Percentiles rank a stretch among this genome's conserved stretches.
Conservation (phyloP, 345 rosid genomes). For the Dimocarpus longan region DNA sequence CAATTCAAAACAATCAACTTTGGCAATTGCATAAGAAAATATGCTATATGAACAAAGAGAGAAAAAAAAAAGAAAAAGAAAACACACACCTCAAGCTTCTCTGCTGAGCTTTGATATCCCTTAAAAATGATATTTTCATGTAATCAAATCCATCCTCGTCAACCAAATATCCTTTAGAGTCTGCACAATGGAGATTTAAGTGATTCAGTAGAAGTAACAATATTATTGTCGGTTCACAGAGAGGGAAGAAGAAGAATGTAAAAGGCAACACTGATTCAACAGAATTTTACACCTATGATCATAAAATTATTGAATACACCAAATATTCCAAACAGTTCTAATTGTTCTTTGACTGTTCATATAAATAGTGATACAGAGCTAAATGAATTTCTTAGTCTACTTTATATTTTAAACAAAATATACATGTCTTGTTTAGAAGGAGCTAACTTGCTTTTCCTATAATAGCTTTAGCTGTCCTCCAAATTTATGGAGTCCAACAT, state of each 20-base stretch:
- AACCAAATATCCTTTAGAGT: constrained; percentile 93
- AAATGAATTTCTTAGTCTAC: not conserved
- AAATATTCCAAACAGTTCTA: constrained; percentile 6
- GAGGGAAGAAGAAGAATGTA: not conserved
- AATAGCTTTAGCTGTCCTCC: not conserved
- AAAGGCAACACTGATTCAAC: constrained; percentile 12
- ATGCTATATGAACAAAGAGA: not conserved
- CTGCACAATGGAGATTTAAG: constrained; percentile 46
- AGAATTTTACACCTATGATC: constrained; percentile 12
- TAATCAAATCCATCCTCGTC: constrained; percentile 98
- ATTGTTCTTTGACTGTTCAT: not conserved
- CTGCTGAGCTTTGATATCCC: constrained; percentile 95
- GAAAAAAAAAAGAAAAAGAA: not conserved
- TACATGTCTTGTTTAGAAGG: not conserved
- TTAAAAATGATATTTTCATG: constrained; percentile 90
- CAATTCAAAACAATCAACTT: constrained; percentile 6
- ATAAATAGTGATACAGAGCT: constrained; percentile 3
- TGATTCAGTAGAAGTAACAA: constrained; percentile 8
- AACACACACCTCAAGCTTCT: constrained; percentile 80
- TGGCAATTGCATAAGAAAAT: constrained; percentile 4
- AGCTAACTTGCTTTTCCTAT: constrained; percentile 7
- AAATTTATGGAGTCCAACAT: constrained; percentile 7
- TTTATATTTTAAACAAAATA: not conserved
- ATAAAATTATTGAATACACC: not conserved
- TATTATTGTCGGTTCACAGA: not conserved